Conservation (phyloP, 2,329 filamentous ascomycete genomes). For the Trichophyton equinum region DNA sequence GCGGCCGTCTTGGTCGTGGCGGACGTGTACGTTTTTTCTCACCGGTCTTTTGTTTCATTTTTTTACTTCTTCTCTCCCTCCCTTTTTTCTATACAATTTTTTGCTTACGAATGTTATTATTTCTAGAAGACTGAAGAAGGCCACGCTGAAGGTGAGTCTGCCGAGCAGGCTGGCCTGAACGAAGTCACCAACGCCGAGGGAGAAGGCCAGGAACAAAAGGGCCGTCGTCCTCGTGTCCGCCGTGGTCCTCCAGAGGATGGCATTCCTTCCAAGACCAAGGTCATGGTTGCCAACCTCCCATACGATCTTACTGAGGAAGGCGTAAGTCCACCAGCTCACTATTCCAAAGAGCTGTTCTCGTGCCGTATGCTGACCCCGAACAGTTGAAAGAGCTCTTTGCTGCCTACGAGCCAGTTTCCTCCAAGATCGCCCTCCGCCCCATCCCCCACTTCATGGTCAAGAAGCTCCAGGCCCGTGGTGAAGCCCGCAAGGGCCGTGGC, state of each 20-base stretch:
- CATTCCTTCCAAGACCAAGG: slow-evolving; percentile 97
- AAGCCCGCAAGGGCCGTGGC: slow-evolving; percentile 96
- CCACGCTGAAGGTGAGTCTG: slow-evolving; percentile 35
- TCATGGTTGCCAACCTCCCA: slow-evolving; percentile 98
- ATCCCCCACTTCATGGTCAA: slow-evolving; percentile 99
- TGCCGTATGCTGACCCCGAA: neutral
- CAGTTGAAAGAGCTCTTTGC: slow-evolving; percentile 96
- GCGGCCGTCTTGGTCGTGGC: slow-evolving; percentile 53
- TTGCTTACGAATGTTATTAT: neutral
- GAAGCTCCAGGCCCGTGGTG: slow-evolving; percentile 96
- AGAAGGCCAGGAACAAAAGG: slow-evolving; percentile 21
- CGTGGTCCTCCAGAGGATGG: slow-evolving; percentile 95
- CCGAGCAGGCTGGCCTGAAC: slow-evolving; percentile 47
- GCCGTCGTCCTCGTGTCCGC: slow-evolving; percentile 54
- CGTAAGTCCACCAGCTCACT: slow-evolving; percentile 41
- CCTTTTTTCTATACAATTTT: no score
- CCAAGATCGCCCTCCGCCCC: slow-evolving; percentile 96
- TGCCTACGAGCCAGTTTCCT: slow-evolving; percentile 80
- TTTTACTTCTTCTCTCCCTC: neutral
- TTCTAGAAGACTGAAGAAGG: slow-evolving; percentile 16
- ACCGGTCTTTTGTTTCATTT: neutral
- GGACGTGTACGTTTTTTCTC: slow-evolving; percentile 48
- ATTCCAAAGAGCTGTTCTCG: no score
- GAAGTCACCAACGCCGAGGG: slow-evolving; percentile 44
- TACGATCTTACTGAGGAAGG: slow-evolving; percentile 97